Conservation (phyloP, 78 protist genomes). For the Tieghemostelium lacteum region DNA sequence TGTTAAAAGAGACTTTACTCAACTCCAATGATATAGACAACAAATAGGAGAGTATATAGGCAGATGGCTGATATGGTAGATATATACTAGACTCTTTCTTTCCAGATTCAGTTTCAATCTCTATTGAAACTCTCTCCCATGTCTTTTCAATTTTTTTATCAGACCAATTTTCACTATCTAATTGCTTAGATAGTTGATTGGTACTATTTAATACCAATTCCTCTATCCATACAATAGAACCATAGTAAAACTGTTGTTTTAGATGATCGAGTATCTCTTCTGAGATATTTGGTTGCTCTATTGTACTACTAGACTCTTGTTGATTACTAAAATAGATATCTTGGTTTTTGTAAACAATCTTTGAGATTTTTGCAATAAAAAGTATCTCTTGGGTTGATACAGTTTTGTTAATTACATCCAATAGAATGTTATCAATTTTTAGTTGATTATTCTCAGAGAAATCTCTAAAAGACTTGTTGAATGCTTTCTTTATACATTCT, state of each 20-base stretch:
- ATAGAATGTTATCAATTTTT: not conserved
- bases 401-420: not conserved
- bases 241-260: conserved; percentile 37
- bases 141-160: conserved; percentile 14
- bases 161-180: conserved; percentile 23
- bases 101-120: conserved; percentile 4
- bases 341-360: conserved; percentile 51
- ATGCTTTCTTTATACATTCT: conserved; percentile 52
- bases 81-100: not conserved
- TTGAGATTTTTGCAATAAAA: conserved; percentile 51
- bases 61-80: conserved; percentile 59
- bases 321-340: conserved; percentile 18
- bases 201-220: not conserved
- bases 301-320: not conserved
- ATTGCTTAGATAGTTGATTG: not conserved
- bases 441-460: conserved; percentile 23
- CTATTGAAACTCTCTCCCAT: conserved; percentile 49
- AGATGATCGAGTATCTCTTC: conserved; percentile 16
- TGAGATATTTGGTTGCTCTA: conserved; percentile 11
- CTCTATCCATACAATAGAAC: conserved; percentile 57
- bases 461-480: conserved; percentile 14
- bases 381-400: conserved; percentile 18
- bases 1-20: conserved; percentile 46
- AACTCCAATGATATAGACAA: conserved; percentile 37
- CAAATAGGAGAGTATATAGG: conserved; percentile 17